Conservation (phyloP, 2,329 filamentous ascomycete species). For the Botrytis medusae region DNA sequence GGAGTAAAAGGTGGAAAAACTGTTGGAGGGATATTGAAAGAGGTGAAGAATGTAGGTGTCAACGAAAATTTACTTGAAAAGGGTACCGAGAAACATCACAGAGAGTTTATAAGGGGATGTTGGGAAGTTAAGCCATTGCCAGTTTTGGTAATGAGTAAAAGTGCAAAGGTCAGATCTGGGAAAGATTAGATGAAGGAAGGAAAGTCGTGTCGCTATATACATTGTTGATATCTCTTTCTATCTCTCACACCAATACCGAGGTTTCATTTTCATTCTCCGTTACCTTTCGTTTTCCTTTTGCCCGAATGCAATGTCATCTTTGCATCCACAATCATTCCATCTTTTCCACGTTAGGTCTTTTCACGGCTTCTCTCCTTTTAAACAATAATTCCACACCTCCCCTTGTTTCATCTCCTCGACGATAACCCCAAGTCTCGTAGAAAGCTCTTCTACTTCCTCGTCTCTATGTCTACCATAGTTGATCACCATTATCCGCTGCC, state of each 20-base stretch:
- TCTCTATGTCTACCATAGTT: too few species aligned
- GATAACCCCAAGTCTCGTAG: too few species aligned
- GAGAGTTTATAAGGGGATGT: constrained; percentile 22
- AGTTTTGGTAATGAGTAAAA: constrained; percentile 23
- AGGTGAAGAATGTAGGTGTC: constrained; percentile 22
- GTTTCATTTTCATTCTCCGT: background rate
- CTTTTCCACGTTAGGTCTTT: too few species aligned
- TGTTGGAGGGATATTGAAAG: constrained; percentile 7
- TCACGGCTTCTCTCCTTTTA: too few species aligned
- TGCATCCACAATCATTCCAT: too few species aligned
- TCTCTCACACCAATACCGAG: background rate
- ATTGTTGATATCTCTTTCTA: background rate
- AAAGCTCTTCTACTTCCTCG: too few species aligned
- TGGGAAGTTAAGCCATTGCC: constrained; percentile 22
- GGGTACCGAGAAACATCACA: constrained; percentile 19
- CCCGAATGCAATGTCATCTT: background rate
- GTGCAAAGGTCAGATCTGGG: constrained; percentile 4
- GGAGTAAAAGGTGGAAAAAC: background rate
- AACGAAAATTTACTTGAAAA: constrained; percentile 21
- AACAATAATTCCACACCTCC: too few species aligned
- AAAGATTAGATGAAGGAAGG: constrained; percentile 24
- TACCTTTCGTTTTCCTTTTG: background rate
- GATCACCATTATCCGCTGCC: too few species aligned
- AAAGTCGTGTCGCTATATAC: too few species aligned
- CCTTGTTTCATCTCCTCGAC: too few species aligned